Base-by-base conservation (phyloP, 2,329 filamentous ascomycete species). In the Ceratocystis colombiana region DNA sequence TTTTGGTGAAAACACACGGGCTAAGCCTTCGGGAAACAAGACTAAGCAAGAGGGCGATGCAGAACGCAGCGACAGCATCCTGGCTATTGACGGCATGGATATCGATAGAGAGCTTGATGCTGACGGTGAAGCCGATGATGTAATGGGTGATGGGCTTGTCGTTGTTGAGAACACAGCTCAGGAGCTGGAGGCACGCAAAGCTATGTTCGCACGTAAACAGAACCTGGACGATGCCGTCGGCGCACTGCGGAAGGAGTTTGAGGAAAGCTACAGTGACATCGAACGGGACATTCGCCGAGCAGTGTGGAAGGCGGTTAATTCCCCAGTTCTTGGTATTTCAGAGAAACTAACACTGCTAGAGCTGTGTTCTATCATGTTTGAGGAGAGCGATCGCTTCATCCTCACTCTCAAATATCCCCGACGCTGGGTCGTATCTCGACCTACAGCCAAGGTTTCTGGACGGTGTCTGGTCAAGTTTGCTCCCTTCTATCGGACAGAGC, bases 191-290 rank as follows among this genome's bases (percentile, higher is more conserved):
- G 81, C 87, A 57, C 72, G 77, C 37, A 82, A 81, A 66, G 82
- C 85, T 72, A 83, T 84, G 77, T 86, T 85, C 73, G 82, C 84
- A 67, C 83, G 84, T 70, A 84, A 85, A 70, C 80, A 83, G 71
- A 86, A 90, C 71, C 76, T 84, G 25, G 79, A 82, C 63, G 78
- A 82, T 53, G 81, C 88, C 45, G 73, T 79, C 22, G 76, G 73
- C 66, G 77, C 77, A 8, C 65, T 79, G 65, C 74, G 75, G 59
- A 75, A 73, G 68, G 77, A 79, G 69, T 77, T 79, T 76, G 75
- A 78, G 8, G 75, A 77, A 68, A 76, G 74, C 0, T 79, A 77
- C 62, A 71, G 70, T 2, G 71, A 72, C 3, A 74, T 78, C 22
- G 73, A 77, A 65, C 70, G 73, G 33, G 74, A 76, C 55, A 75